Evolutionary conservation across 1,284 basidiomycete species (phyloP), one percentile per base, ranked within the genome.

Genomic region (Paramarasmius palmivorus): DNA sequence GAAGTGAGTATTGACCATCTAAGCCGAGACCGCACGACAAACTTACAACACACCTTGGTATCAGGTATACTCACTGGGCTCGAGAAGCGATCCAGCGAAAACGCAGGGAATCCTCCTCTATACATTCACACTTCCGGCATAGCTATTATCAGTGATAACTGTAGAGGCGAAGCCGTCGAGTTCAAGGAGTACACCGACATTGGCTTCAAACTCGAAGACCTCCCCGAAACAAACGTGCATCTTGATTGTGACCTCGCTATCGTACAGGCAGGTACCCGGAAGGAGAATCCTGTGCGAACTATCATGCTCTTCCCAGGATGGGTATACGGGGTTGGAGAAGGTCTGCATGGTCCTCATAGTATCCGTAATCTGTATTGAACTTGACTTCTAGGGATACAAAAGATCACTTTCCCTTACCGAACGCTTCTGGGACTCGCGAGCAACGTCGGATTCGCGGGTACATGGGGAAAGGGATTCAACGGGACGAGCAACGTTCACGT

Each of bases 51-150:
- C 22, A 22, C 23, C 42, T 32, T 32, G 7, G 7, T 22, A 22
- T 19, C 39, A 76, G 75, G 74, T 0, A 73, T 65, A n/a, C 66
- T 78, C 1, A 60, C 62, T 1, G 72, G 73, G 4, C 62, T 76
- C 14, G 66, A 73, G 55, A 69, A 61, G 17, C 65, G 66, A 50
- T 73, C 73, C n/a, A 66, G 61, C 15, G 58, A 52, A 32, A 59
- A 64, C n/a, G 65, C 71, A 1, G 70, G 66, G 17, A 68, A 67
- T 19, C 70, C 74, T 1, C 75, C 73, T 0, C 51, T 76, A 14
- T 76, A 74, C 50, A 65, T 77, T 44, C 75, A 77, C 35, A 60
- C 73, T 20, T 77, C 75, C 1, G 74, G 74, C 1, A 60, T 61
- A 19, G 74, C 71, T 12, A 68, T 77, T 38, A 41, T 70, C 32